phyloP scores from a whole-genome alignment of 2,329 filamentous ascomycete genomes.

The Curvularia lunata region DNA sequence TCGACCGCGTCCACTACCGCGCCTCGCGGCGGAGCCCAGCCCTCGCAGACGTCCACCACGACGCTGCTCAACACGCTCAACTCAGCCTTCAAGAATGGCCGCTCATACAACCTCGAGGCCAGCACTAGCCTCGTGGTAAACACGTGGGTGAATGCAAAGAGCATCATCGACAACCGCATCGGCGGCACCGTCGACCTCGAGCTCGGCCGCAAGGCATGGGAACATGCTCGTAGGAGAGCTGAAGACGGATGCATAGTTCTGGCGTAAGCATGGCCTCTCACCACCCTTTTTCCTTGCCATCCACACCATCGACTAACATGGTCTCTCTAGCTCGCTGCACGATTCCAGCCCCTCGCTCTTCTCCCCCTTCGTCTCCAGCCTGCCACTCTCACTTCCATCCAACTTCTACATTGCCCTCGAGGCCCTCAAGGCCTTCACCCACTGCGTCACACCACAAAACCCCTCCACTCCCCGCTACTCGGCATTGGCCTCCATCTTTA shows the following conservation, averaged over 20 bases:
- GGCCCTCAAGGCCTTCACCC: conserved; percentile 83
- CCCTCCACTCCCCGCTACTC: conserved; percentile 82
- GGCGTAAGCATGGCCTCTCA: conserved; percentile 64
- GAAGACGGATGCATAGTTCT: conserved; percentile 94
- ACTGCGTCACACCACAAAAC: conserved; percentile 86
- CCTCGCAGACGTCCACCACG: conserved; percentile 86
- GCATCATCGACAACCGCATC: conserved; percentile 70
- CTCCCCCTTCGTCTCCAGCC: conserved; percentile 76
- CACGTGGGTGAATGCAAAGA: conserved; percentile 86
- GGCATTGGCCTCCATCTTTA: conserved; percentile 80
- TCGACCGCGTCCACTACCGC: conserved; percentile 66
- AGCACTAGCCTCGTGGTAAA: conserved; percentile 93
- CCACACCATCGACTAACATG: conserved; percentile 13
- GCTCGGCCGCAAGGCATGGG: conserved; percentile 85
- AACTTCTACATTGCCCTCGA: conserved; percentile 79
- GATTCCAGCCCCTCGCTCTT: conserved; percentile 85
- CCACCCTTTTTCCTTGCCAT: neutral
- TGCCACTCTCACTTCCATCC: conserved; percentile 80
- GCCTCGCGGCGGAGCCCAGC: conserved; percentile 64
- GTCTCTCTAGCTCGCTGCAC: conserved; percentile 75
- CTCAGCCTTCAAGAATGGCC: conserved; percentile 80
- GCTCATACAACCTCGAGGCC: conserved; percentile 86
- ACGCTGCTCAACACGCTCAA: conserved; percentile 92
- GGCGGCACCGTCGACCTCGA: conserved; percentile 82
- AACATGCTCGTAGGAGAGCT: conserved; percentile 90